Conservation (phyloP, 768 basidiomycete species). For the Tephrocybe sp. region DNA sequence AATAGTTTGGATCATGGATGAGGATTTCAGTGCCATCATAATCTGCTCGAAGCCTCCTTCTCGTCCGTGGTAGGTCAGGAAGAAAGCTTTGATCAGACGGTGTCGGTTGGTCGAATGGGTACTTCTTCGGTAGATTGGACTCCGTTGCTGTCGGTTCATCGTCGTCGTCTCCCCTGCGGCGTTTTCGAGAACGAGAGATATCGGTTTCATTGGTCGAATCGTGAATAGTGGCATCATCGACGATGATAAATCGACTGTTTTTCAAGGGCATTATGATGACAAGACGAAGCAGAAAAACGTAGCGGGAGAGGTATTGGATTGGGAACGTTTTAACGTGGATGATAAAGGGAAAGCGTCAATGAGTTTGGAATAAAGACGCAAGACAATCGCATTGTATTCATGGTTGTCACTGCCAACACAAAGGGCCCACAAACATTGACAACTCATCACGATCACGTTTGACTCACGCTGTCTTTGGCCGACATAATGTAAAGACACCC, state of each 20-base stretch:
- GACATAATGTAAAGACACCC: too few relatives aligned
- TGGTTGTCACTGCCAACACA: not conserved
- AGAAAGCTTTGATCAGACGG: too few relatives aligned
- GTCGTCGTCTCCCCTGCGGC: constrained; percentile 26
- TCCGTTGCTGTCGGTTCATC: constrained; percentile 14
- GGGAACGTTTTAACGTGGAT: not conserved
- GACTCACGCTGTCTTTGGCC: too few relatives aligned
- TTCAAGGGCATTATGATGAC: constrained; percentile 9
- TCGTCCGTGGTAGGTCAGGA: too few relatives aligned
- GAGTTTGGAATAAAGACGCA: not conserved
- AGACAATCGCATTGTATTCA: not conserved
- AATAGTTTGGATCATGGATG: constrained; percentile 35
- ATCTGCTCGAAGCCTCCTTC: constrained; percentile 11
- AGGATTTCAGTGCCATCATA: constrained; percentile 23
- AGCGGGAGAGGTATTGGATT: too few relatives aligned
- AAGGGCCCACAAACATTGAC: not conserved
- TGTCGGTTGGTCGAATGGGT: not conserved
- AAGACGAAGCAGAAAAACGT: too few relatives aligned
- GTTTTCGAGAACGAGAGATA: constrained; percentile 21
- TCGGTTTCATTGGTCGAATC: constrained; percentile 30
- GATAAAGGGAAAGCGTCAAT: not conserved
- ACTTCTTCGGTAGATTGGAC: not conserved
- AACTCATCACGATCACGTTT: too few relatives aligned
- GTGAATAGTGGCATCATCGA: constrained; percentile 30
- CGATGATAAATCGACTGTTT: constrained; percentile 28